A percentile compares a stretch with the other conserved stretches of the same genome.
These are phyloP conservation scores for Aspergillus aculeatinus DNA, from an alignment of 2,329 filamentous ascomycete genomes.

Conservation along the genomic window DNA sequence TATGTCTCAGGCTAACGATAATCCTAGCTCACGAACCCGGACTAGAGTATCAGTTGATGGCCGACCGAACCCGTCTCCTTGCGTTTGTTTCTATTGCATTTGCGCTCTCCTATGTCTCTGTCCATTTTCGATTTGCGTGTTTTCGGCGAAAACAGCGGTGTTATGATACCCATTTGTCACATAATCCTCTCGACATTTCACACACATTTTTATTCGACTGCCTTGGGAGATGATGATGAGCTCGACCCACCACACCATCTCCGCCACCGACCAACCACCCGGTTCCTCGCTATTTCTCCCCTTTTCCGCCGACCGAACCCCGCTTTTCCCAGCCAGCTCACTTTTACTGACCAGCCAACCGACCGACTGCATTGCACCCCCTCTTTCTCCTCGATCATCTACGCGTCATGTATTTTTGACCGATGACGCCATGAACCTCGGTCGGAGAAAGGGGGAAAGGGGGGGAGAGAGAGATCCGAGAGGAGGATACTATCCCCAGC, in stretches of 20 bases:
- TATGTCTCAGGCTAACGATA: slow-evolving; percentile 33
- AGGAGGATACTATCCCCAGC: background rate
- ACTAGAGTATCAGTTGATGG: slow-evolving; percentile 21
- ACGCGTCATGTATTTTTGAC: slow-evolving; percentile 1
- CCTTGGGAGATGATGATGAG: slow-evolving; percentile 3
- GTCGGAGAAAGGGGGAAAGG: background rate
- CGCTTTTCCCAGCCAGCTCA: background rate
- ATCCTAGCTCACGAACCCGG: slow-evolving; percentile 36
- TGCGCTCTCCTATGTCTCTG: slow-evolving; percentile 21
- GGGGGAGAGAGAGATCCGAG: background rate
- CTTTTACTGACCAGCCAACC: background rate
- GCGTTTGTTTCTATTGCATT: slow-evolving; percentile 10
- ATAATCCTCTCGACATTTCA: slow-evolving; percentile 27
- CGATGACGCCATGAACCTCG: background rate
- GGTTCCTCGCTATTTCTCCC: background rate
- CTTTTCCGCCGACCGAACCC: background rate
- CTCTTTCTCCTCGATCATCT: background rate
- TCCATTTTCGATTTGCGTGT: slow-evolving; percentile 31
- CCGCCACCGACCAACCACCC: background rate
- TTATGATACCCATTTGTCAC: slow-evolving; percentile 43
- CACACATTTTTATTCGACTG: slow-evolving; percentile 17
- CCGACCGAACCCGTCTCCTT: slow-evolving; percentile 11
- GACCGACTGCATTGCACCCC: background rate
- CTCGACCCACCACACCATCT: slow-evolving; percentile 2
- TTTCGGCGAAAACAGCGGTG: slow-evolving; percentile 33